Evolutionary conservation across 2,329 filamentous ascomycete genomes (phyloP).

Genomic region (Raffaelea ambrosiae): DNA sequence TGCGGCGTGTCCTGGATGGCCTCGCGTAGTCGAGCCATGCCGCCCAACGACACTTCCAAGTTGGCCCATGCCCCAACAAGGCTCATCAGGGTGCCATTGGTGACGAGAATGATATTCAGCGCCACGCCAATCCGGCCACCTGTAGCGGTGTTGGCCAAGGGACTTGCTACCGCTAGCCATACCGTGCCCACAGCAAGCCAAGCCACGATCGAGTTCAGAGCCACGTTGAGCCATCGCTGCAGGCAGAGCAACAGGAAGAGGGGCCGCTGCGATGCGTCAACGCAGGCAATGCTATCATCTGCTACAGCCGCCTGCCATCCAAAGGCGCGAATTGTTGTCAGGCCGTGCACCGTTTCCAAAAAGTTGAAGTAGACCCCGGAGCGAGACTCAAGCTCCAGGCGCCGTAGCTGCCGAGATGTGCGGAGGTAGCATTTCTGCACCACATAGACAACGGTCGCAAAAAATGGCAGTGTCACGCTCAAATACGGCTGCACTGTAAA

Average conservation of each 20-base stretch:
- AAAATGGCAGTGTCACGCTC: constrained; percentile 35
- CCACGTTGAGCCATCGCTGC: constrained; percentile 43
- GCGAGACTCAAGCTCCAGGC: constrained; percentile 46
- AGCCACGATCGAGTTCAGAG: constrained; percentile 40
- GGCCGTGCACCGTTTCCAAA: constrained; percentile 31
- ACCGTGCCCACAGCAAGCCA: constrained; percentile 30
- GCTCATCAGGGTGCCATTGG: constrained; percentile 24
- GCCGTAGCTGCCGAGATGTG: constrained; percentile 47
- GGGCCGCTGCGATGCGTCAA: constrained; percentile 38
- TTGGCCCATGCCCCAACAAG: constrained; percentile 25
- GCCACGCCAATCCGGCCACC: constrained; percentile 25
- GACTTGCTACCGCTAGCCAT: constrained; percentile 14
- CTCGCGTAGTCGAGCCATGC: constrained; percentile 20
- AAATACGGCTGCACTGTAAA: constrained; percentile 35
- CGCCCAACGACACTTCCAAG: constrained; percentile 26
- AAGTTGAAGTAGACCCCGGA: constrained; percentile 34
- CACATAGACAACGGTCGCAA: constrained; percentile 30
- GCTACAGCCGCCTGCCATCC: constrained; percentile 27
- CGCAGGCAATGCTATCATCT: constrained; percentile 14
- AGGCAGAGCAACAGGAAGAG: constrained; percentile 41
- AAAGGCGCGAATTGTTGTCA: constrained; percentile 39
- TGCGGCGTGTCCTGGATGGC: constrained; percentile 15
- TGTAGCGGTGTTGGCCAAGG: neutral
- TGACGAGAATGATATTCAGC: constrained; percentile 25
- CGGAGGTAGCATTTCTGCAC: constrained; percentile 44